Percentiles rank a stretch among this genome's conserved stretches.
Conservation (phyloP, 192 early-diverging fungal genomes). For the Podila epigama region DNA sequence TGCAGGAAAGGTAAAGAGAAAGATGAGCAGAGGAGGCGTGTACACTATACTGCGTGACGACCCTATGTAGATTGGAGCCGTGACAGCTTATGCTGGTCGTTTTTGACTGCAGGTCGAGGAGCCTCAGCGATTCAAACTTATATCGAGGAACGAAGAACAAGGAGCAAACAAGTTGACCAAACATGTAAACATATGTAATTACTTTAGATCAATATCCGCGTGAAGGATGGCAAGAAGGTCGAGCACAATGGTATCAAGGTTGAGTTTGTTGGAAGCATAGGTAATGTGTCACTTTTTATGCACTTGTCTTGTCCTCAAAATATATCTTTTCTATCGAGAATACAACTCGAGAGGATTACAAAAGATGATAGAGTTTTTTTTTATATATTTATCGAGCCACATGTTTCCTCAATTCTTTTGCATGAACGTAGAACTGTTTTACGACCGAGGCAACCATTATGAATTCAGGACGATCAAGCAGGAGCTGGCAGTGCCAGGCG, state of each 20-base stretch:
- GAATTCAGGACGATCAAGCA: conserved; percentile 94
- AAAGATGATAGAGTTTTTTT: not conserved
- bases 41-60: too few relatives aligned
- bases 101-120: too few relatives aligned
- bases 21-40: not conserved
- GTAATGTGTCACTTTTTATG: conserved; percentile 50
- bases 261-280: conserved; percentile 97
- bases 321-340: not conserved
- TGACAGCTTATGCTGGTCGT: not conserved
- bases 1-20: conserved; percentile 80
- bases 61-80: not conserved
- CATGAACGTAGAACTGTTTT: conserved; percentile 89
- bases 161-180: not conserved
- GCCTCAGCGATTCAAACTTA: not conserved
- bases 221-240: conserved; percentile 88
- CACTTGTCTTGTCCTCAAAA: not conserved
- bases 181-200: not conserved
- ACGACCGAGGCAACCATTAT: conserved; percentile 93
- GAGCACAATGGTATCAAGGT: conserved; percentile 99
- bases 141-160: not conserved
- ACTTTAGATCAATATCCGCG: conserved; percentile 74
- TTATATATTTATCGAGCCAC: not conserved
- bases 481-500: conserved; percentile 95
- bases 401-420: too few relatives aligned
- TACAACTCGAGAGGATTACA: not conserved